Percentiles rank a stretch among this genome's conserved stretches.
phyloP scores from a whole-genome alignment of 2,329 filamentous ascomycete species.

The Diplodia scrobiculata region DNA sequence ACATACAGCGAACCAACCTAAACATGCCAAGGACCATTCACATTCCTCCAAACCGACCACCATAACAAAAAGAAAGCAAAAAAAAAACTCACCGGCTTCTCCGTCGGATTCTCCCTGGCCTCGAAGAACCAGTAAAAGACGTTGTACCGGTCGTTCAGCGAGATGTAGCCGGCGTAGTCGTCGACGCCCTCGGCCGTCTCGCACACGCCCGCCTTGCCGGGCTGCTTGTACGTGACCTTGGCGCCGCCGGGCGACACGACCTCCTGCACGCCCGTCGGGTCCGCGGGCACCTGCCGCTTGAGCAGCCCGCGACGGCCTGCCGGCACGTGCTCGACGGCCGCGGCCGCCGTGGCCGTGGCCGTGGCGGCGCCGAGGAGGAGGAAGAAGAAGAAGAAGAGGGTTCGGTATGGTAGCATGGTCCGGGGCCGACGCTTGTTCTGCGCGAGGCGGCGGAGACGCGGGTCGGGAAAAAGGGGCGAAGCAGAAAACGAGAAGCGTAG shows the following conservation, averaged over 20 bases:
- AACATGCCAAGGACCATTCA: background rate
- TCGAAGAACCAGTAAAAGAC: constrained; percentile 55
- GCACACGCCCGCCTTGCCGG: constrained; percentile 38
- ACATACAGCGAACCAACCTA: background rate
- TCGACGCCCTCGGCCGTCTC: constrained; percentile 43
- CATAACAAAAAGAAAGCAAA: background rate
- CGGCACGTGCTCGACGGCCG: background rate
- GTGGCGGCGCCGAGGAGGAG: background rate
- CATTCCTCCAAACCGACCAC: background rate
- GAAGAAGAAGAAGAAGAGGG: too few species aligned
- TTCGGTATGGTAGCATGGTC: too few species aligned
- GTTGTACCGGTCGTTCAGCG: constrained; percentile 41
- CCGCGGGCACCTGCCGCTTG: constrained; percentile 12
- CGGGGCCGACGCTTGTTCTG: too few species aligned
- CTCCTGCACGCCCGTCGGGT: constrained; percentile 33
- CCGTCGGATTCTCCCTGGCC: constrained; percentile 48
- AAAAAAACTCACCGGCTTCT: constrained; percentile 17
- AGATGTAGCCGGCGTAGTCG: constrained; percentile 45
- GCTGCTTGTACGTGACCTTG: constrained; percentile 26
- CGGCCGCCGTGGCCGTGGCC: background rate
- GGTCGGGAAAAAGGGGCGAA: too few species aligned
- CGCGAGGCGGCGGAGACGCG: constrained; percentile 34
- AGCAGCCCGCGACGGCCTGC: constrained; percentile 17
- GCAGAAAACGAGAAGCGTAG: too few species aligned
- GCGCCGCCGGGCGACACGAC: constrained; percentile 42